These are phyloP conservation scores for Diaporthe vaccinii DNA, from an alignment of 2,329 filamentous ascomycete genomes.

Conservation along the genomic window DNA sequence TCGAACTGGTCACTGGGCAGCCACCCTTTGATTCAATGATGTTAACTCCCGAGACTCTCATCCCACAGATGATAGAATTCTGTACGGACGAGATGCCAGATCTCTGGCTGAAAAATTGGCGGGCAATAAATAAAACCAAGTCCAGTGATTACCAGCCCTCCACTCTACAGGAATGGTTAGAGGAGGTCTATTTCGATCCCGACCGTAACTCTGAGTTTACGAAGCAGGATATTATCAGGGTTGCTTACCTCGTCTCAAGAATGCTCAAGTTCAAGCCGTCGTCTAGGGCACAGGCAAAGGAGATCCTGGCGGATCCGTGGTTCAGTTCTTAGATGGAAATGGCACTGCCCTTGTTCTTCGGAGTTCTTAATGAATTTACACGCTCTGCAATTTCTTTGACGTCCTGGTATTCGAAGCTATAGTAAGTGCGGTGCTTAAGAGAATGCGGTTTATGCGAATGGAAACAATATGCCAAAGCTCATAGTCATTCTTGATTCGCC, in stretches of 20 bases:
- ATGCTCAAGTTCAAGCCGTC: constrained; percentile 1
- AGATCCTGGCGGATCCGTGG: constrained; percentile 10
- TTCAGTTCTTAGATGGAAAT: not conserved
- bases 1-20: constrained; percentile 1
- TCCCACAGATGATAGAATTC: not conserved
- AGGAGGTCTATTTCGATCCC: not conserved
- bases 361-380: too few relatives aligned
- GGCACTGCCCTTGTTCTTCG: too few relatives aligned
- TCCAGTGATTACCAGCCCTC: not conserved
- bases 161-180: constrained; percentile 3
- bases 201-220: not conserved
- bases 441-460: too few relatives aligned
- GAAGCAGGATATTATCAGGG: not conserved
- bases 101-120: not conserved
- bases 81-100: not conserved
- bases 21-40: constrained; percentile 3
- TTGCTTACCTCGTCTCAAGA: not conserved
- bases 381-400: too few relatives aligned
- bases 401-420: too few relatives aligned
- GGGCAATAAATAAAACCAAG: not conserved
- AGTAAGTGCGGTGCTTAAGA: too few relatives aligned
- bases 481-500: too few relatives aligned
- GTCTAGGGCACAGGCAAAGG: not conserved
- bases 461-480: too few relatives aligned
- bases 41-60: not conserved